Evolutionary conservation across 2,329 filamentous ascomycete genomes (phyloP).

Genomic region (Epichloe gansuensis): DNA sequence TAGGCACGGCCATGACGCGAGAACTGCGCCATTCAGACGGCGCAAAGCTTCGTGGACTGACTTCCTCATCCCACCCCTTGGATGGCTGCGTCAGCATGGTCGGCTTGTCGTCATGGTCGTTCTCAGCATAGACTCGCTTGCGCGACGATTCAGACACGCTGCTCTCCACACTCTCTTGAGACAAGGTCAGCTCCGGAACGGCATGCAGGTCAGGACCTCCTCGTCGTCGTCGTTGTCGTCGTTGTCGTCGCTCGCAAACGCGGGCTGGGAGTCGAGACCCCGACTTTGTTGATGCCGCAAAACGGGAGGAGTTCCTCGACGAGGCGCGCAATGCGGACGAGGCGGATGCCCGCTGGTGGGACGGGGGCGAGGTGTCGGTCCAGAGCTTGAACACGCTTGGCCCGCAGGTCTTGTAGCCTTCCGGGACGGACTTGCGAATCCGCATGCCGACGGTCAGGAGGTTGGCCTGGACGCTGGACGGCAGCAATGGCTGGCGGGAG

Average conservation of each 20-base stretch:
- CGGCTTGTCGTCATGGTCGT: slow-evolving; percentile 23
- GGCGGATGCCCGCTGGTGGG: background rate
- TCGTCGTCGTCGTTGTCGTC: slow-evolving; percentile 18
- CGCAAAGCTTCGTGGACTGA: slow-evolving; percentile 27
- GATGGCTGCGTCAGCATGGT: background rate
- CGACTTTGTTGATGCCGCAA: slow-evolving; percentile 67
- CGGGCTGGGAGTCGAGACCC: slow-evolving; percentile 53
- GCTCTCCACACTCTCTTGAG: slow-evolving; percentile 40
- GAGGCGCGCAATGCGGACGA: slow-evolving; percentile 14
- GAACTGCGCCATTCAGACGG: slow-evolving; percentile 26
- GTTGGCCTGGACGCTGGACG: slow-evolving; percentile 60
- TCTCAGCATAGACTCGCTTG: slow-evolving; percentile 37
- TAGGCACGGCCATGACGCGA: slow-evolving; percentile 38
- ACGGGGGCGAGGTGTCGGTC: slow-evolving; percentile 20
- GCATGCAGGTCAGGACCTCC: slow-evolving; percentile 23
- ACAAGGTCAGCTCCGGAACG: slow-evolving; percentile 39
- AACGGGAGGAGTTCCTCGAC: slow-evolving; percentile 62
- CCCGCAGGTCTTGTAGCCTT: slow-evolving; percentile 73
- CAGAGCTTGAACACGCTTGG: slow-evolving; percentile 41
- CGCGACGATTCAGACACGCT: slow-evolving; percentile 20
- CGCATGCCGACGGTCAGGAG: slow-evolving; percentile 92
- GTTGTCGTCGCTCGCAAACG: slow-evolving; percentile 15
- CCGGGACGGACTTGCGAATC: slow-evolving; percentile 80
- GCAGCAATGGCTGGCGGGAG: slow-evolving; percentile 37
- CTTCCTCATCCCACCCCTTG: slow-evolving; percentile 25